Evolutionary conservation across 2,329 filamentous ascomycete genomes (phyloP).

Genomic region (Aspergillus thermomutatus): DNA sequence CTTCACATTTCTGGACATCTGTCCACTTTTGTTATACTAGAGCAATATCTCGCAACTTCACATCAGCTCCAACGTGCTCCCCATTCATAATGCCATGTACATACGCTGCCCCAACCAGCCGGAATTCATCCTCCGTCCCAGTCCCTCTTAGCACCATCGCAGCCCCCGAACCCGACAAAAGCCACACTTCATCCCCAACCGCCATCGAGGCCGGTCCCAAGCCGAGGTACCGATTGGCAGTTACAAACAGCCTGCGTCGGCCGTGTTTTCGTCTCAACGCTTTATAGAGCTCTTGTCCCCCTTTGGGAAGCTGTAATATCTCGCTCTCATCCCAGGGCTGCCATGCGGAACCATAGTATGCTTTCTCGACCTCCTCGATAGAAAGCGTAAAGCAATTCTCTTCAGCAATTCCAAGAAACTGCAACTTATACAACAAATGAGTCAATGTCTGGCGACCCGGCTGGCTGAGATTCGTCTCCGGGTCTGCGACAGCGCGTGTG

Average conservation of each 20-base stretch:
- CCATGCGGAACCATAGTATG: background rate
- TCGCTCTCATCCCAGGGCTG: slow-evolving; percentile 2
- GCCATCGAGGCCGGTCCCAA: slow-evolving; percentile 1
- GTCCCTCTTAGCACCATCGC: background rate
- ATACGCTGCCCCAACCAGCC: slow-evolving; percentile 1
- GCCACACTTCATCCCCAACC: slow-evolving; percentile 3
- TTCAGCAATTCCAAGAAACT: background rate
- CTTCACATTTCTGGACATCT: no score
- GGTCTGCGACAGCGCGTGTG: background rate
- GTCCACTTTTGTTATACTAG: background rate
- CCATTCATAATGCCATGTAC: slow-evolving; percentile 2
- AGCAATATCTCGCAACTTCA: background rate
- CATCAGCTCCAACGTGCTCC: background rate
- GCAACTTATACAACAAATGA: slow-evolving; percentile 1
- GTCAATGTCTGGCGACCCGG: background rate
- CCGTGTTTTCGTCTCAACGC: background rate
- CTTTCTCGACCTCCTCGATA: background rate
- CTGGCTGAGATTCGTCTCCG: slow-evolving; percentile 2
- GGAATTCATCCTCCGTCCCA: background rate
- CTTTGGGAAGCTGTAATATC: background rate
- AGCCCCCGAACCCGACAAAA: slow-evolving; percentile 1
- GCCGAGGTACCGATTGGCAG: background rate
- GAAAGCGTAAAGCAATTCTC: background rate
- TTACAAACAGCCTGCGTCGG: slow-evolving; percentile 4
- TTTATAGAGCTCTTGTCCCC: background rate